A percentile compares a stretch with the other conserved stretches of the same genome.
Evolutionary conservation across 805 yeast genomes (phyloP).

Genomic region (Teunomyces pallodes): DNA sequence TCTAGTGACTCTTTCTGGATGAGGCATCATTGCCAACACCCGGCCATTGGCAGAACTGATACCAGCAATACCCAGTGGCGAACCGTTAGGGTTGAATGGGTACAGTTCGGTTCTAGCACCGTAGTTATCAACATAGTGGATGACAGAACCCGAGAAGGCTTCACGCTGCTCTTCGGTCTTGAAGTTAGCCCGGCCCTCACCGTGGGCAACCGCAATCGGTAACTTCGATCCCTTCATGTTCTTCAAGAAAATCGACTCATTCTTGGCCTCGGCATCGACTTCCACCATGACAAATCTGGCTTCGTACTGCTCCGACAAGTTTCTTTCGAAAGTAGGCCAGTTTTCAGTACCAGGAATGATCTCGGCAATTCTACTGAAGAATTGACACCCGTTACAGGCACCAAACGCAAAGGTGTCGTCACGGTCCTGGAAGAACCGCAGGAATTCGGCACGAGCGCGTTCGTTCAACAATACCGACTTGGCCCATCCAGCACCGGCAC

Average conservation of each 20-base stretch:
- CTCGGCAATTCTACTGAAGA: slow-evolving; percentile 79
- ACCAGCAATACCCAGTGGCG: slow-evolving; percentile 92
- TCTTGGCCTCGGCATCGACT: slow-evolving; percentile 49
- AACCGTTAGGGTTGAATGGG: slow-evolving; percentile 96
- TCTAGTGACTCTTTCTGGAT: slow-evolving; percentile 93
- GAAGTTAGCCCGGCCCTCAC: slow-evolving; percentile 92
- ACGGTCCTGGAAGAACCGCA: slow-evolving; percentile 79
- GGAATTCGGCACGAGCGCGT: slow-evolving; percentile 70
- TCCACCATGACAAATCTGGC: slow-evolving; percentile 92
- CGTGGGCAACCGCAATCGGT: slow-evolving; percentile 98
- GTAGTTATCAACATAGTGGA: slow-evolving; percentile 87
- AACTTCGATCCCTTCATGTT: slow-evolving; percentile 91
- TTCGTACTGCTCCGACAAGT: slow-evolving; percentile 91
- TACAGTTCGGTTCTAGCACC: slow-evolving; percentile 79
- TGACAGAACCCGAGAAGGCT: slow-evolving; percentile 54
- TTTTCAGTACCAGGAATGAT: slow-evolving; percentile 89
- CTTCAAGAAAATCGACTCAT: slow-evolving; percentile 67
- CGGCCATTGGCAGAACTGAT: slow-evolving; percentile 87
- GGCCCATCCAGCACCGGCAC: slow-evolving; percentile 99
- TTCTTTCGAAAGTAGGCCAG: slow-evolving; percentile 96
- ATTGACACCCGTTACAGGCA: slow-evolving; percentile 98
- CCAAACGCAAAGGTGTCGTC: slow-evolving; percentile 94
- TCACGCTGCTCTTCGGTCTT: slow-evolving; percentile 39
- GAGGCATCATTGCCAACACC: slow-evolving; percentile 98
- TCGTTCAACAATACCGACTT: slow-evolving; percentile 88